Evolutionary conservation across 1,284 basidiomycete genomes (phyloP).

Genomic region (Austroboletus novae-zelandiae): DNA sequence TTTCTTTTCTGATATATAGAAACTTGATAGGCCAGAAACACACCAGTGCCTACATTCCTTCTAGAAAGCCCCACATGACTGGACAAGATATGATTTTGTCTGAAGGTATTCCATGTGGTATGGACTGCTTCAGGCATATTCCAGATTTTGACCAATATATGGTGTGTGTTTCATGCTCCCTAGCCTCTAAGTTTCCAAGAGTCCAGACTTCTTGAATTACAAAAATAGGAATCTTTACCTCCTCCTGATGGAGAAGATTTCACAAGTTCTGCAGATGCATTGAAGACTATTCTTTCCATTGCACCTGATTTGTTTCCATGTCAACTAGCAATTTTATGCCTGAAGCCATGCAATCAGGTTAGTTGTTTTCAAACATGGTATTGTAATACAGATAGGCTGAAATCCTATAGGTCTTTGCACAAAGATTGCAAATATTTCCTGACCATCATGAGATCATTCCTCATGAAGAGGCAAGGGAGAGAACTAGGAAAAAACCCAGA

Average conservation of each 20-base stretch:
- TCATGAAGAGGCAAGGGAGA: slow-evolving; percentile 3
- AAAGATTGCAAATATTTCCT: slow-evolving; percentile 27
- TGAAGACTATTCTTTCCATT: slow-evolving; percentile 34
- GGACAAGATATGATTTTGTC: slow-evolving; percentile 30
- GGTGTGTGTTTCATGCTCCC: slow-evolving; percentile 2
- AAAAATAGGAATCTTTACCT: no score
- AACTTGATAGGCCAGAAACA: slow-evolving; percentile 10
- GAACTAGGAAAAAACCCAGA: not conserved
- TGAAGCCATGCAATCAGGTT: slow-evolving; percentile 40
- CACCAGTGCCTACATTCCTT: slow-evolving; percentile 19
- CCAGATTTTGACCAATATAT: slow-evolving; percentile 22
- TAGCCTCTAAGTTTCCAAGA: no score
- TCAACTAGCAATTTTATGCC: slow-evolving; percentile 36
- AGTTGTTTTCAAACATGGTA: not conserved
- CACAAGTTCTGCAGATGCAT: slow-evolving; percentile 13
- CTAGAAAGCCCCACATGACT: slow-evolving; percentile 31
- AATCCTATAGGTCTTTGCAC: slow-evolving; percentile 10
- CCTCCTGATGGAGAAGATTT: slow-evolving; percentile 10
- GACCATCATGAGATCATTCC: slow-evolving; percentile 12
- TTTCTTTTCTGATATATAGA: not conserved
- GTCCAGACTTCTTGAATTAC: no score
- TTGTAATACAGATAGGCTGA: not conserved
- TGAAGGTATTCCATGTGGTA: slow-evolving; percentile 36
- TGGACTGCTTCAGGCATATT: slow-evolving; percentile 39
- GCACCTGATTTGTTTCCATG: slow-evolving; percentile 40